Evolutionary conservation across 352 stramenopile genomes (phyloP).

Genomic region (Pythium phragmitis): DNA sequence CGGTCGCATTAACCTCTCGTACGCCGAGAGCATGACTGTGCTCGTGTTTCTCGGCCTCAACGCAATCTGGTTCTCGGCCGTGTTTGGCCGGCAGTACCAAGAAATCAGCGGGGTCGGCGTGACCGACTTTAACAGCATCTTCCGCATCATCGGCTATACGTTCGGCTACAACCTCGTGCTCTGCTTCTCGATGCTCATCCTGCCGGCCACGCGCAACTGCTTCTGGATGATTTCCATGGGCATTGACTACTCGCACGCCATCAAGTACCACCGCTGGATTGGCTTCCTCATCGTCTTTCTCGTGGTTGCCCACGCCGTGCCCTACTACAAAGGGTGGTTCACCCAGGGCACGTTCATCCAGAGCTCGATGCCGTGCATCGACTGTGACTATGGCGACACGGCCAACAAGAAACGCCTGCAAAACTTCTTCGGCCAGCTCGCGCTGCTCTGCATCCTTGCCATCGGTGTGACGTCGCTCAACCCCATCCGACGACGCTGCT

Average conservation of each 20-base stretch:
- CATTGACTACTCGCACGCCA: constrained; percentile 83
- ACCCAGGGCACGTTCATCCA: constrained; percentile 51
- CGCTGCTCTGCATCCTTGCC: constrained; percentile 63
- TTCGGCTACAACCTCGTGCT: constrained; percentile 64
- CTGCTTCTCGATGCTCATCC: constrained; percentile 34
- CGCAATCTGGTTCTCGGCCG: constrained; percentile 74
- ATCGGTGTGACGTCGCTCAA: constrained; percentile 78
- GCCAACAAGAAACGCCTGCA: constrained; percentile 62
- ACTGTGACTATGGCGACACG: constrained; percentile 61
- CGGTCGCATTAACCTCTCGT: constrained; percentile 72
- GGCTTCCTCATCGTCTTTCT: constrained; percentile 67
- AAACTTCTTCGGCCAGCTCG: constrained; percentile 78
- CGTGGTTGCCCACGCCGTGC: constrained; percentile 59
- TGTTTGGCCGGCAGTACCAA: constrained; percentile 70
- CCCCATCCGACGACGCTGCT: constrained; percentile 71
- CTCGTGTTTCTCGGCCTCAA: constrained; percentile 77
- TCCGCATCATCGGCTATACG: constrained; percentile 54
- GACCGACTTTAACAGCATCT: constrained; percentile 40
- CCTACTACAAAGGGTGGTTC: constrained; percentile 77
- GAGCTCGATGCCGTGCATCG: constrained; percentile 58
- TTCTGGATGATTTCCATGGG: constrained; percentile 86
- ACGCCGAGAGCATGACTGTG: constrained; percentile 68
- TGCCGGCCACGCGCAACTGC: constrained; percentile 57
- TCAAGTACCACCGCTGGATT: constrained; percentile 90
- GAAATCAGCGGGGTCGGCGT: constrained; percentile 49